phyloP scores from a whole-genome alignment of 2,329 filamentous ascomycete genomes.

The Cordyceps farinosa region DNA sequence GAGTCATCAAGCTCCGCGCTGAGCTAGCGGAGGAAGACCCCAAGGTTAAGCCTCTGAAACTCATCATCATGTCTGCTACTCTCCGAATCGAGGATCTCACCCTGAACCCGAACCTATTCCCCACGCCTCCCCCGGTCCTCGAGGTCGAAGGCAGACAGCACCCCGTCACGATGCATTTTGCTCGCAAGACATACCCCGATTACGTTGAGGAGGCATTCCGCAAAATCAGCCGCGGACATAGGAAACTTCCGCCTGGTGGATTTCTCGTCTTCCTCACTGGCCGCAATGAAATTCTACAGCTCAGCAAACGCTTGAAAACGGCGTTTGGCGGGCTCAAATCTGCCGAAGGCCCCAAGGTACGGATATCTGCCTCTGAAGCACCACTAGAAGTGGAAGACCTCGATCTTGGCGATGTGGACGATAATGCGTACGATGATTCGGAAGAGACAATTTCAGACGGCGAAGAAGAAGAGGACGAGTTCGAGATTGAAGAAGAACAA shows the following conservation, averaged over 20 bases:
- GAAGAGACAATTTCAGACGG: slow-evolving; percentile 58
- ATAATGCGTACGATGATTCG: slow-evolving; percentile 58
- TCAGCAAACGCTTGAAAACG: slow-evolving; percentile 76
- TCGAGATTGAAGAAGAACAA: slow-evolving; percentile 63
- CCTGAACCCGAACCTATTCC: slow-evolving; percentile 76
- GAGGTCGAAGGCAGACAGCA: slow-evolving; percentile 91
- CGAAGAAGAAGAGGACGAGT: slow-evolving; percentile 60
- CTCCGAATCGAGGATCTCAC: slow-evolving; percentile 87
- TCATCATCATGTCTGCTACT: slow-evolving; percentile 98
- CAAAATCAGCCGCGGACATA: slow-evolving; percentile 84
- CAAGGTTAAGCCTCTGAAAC: slow-evolving; percentile 73
- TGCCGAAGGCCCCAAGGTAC: slow-evolving; percentile 61
- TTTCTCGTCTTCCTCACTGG: slow-evolving; percentile 95
- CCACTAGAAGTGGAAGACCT: slow-evolving; percentile 83
- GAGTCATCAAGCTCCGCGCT: slow-evolving; percentile 79
- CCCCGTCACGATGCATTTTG: slow-evolving; percentile 84
- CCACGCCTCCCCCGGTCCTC: slow-evolving; percentile 73
- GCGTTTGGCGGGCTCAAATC: slow-evolving; percentile 58
- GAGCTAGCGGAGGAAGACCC: slow-evolving; percentile 70
- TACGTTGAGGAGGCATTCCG: slow-evolving; percentile 87
- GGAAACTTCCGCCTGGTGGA: slow-evolving; percentile 82
- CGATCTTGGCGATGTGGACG: slow-evolving; percentile 69
- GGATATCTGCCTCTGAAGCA: slow-evolving; percentile 71
- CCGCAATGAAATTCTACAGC: slow-evolving; percentile 80
- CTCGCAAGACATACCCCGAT: slow-evolving; percentile 75